phyloP scores from a whole-genome alignment of 441 rosid species.

The Pelargonium cotyledonis region DNA sequence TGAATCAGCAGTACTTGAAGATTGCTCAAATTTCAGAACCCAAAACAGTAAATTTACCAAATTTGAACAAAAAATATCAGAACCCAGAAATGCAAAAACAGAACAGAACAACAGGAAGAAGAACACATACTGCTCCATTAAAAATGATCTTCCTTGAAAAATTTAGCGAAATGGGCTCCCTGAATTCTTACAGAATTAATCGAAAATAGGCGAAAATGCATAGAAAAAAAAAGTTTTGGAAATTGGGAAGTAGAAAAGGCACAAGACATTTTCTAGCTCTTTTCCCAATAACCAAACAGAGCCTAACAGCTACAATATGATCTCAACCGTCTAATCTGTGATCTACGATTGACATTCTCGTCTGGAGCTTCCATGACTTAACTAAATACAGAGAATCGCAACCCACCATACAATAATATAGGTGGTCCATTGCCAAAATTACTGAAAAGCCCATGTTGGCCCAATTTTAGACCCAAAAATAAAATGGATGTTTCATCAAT shows the following conservation, averaged over 20 bases:
- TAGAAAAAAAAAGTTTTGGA: neutral
- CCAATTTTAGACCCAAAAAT: too few relatives aligned
- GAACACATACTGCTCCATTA: neutral
- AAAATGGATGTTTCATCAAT: too few relatives aligned
- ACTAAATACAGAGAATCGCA: too few relatives aligned
- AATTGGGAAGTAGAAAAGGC: neutral
- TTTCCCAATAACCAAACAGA: neutral
- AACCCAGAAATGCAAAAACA: neutral
- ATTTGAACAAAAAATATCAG: neutral
- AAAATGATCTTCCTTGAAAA: neutral
- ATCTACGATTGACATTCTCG: too few relatives aligned
- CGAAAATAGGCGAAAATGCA: neutral
- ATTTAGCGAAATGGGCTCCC: neutral
- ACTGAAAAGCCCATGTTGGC: too few relatives aligned
- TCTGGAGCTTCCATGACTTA: too few relatives aligned
- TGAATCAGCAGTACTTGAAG: neutral
- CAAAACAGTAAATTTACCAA: neutral
- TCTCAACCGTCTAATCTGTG: too few relatives aligned
- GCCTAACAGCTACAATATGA: neutral
- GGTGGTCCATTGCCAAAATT: too few relatives aligned
- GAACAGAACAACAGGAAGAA: neutral
- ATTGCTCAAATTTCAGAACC: neutral
- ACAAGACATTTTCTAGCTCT: neutral
- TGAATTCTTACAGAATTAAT: neutral
- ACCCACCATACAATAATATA: too few relatives aligned